A percentile compares a stretch with the other conserved stretches of the same genome.
Conservation (phyloP, 768 basidiomycete species). For the Rhodocollybia butyracea region DNA sequence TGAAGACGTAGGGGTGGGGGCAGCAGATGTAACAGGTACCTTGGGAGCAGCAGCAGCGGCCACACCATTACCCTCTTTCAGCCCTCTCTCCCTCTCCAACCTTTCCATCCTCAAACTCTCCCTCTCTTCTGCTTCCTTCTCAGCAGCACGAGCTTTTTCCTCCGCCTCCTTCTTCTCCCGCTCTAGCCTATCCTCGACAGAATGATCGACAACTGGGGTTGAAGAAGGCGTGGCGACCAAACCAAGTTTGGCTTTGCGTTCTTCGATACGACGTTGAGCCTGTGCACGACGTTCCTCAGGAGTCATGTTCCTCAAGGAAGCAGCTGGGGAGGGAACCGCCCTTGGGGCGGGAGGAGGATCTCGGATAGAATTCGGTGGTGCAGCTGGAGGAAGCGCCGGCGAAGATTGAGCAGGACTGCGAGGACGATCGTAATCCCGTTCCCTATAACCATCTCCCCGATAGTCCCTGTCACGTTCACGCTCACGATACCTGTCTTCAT, state of each 20-base stretch:
- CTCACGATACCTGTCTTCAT: conserved; percentile 14
- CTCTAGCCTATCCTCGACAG: conserved; percentile 80
- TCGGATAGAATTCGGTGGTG: conserved; percentile 32
- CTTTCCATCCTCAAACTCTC: conserved; percentile 70
- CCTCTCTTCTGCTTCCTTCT: conserved; percentile 77
- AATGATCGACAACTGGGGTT: conserved; percentile 62
- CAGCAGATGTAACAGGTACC: conserved; percentile 15
- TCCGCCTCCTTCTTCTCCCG: conserved; percentile 91
- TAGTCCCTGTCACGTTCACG: conserved; percentile 36
- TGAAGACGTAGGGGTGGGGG: conserved; percentile 35
- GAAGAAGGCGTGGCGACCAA: conserved; percentile 51
- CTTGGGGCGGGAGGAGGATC: conserved; percentile 51
- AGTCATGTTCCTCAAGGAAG: conserved; percentile 75
- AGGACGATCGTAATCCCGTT: conserved; percentile 40
- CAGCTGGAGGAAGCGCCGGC: conserved; percentile 49
- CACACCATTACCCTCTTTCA: conserved; percentile 47
- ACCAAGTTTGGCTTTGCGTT: conserved; percentile 83
- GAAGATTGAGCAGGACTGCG: conserved; percentile 42
- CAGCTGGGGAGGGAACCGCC: conserved; percentile 55
- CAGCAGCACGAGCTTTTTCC: conserved; percentile 74
- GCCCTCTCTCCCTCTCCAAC: conserved; percentile 69
- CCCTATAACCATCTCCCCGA: conserved; percentile 28
- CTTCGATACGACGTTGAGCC: conserved; percentile 76
- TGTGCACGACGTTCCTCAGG: conserved; percentile 78
- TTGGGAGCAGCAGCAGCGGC: conserved; percentile 33